Percentiles rank a stretch among this genome's conserved stretches.
These are phyloP conservation scores for Stramenopiles sp. DNA, from an alignment of 352 stramenopile species.

Conservation along the genomic window DNA sequence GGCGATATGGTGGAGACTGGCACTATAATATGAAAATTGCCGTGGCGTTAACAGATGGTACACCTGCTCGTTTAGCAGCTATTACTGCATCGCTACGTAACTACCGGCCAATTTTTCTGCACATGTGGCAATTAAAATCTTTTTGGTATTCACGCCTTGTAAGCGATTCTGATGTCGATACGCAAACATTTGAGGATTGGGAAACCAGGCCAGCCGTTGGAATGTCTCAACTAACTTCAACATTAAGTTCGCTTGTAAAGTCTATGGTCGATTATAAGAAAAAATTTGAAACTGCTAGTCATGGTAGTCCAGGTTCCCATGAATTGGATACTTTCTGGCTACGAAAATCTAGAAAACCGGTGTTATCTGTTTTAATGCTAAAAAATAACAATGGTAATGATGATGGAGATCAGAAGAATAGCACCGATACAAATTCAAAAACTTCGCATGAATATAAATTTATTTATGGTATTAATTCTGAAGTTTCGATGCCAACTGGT, in stretches of 20 bases:
- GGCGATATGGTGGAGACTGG: not conserved
- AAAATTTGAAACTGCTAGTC: constrained; percentile 15
- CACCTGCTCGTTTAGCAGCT: constrained; percentile 74
- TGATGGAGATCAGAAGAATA: constrained; percentile 28
- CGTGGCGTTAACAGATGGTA: constrained; percentile 83
- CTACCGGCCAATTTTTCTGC: constrained; percentile 81
- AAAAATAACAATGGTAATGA: constrained; percentile 40
- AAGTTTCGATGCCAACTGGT: constrained; percentile 85
- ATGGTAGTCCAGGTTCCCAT: not conserved
- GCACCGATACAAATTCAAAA: constrained; percentile 48
- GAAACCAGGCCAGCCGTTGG: constrained; percentile 74
- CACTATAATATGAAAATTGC: not conserved
- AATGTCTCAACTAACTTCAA: constrained; percentile 45
- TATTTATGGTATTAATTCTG: constrained; percentile 87
- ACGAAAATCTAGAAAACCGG: constrained; percentile 88
- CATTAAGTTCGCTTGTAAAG: not conserved
- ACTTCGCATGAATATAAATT: not conserved
- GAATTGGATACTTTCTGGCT: constrained; percentile 90
- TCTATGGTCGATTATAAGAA: not conserved
- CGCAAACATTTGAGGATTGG: constrained; percentile 88
- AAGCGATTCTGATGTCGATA: constrained; percentile 81
- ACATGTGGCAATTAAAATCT: constrained; percentile 96
- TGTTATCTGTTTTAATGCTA: constrained; percentile 87
- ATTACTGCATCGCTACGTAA: constrained; percentile 81
- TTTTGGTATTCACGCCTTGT: constrained; percentile 93